Conservation (phyloP, 768 basidiomycete species). For the Gyrodon lividus region DNA sequence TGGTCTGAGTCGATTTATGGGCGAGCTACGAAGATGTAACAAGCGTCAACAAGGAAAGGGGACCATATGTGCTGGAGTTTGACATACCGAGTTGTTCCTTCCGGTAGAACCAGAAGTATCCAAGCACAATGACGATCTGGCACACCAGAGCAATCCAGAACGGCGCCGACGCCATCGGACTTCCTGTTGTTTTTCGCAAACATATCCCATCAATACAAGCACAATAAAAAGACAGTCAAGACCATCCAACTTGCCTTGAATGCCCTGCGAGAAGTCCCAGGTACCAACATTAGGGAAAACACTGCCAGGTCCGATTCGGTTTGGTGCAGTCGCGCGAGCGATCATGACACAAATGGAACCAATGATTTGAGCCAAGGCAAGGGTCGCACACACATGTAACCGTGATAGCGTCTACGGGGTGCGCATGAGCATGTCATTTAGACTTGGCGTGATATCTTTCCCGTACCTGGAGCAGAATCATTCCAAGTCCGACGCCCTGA, state of each 20-base stretch:
- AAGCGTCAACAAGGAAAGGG: background rate
- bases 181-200: conserved; percentile 43
- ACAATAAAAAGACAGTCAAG: conserved; percentile 2
- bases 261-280: conserved; percentile 81
- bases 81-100: conserved; percentile 85
- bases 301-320: conserved; percentile 81
- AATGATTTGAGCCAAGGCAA: conserved; percentile 87
- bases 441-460: background rate
- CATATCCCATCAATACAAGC: conserved; percentile 15
- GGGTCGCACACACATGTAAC: conserved; percentile 90
- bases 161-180: conserved; percentile 78
- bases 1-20: conserved; percentile 20
- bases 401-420: conserved; percentile 72
- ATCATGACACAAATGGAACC: conserved; percentile 91
- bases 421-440: background rate
- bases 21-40: conserved; percentile 20
- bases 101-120: conserved; percentile 97
- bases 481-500: conserved; percentile 91
- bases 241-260: conserved; percentile 43
- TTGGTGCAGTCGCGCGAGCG: conserved; percentile 87
- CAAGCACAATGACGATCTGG: conserved; percentile 82
- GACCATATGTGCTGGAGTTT: background rate
- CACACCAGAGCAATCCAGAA: conserved; percentile 87
- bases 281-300: conserved; percentile 92
- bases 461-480: conserved; percentile 74